Evolutionary conservation across 2,329 filamentous ascomycete genomes (phyloP).

Genomic region (Fonsecaea erecta): DNA sequence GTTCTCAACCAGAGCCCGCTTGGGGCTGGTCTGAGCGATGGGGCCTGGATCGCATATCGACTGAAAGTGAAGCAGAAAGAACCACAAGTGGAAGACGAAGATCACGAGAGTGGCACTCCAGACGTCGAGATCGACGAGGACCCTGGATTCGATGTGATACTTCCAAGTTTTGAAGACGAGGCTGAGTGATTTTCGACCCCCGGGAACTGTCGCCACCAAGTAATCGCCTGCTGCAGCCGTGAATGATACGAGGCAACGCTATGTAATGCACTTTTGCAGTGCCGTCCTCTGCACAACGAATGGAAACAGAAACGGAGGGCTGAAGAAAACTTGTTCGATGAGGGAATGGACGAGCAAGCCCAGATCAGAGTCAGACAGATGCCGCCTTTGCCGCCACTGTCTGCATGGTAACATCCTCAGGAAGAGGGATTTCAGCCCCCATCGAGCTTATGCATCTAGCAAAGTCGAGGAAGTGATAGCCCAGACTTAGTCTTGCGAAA

Average conservation of each 20-base stretch:
- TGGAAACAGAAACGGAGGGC: neutral
- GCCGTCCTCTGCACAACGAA: neutral
- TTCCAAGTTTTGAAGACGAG: slow-evolving; percentile 42
- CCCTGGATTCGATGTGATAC: slow-evolving; percentile 39
- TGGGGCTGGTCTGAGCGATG: slow-evolving; percentile 48
- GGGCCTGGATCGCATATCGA: slow-evolving; percentile 48
- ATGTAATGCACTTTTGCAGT: neutral
- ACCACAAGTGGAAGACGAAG: slow-evolving; percentile 22
- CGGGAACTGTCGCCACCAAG: neutral
- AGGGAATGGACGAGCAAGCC: neutral
- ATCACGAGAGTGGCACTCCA: slow-evolving; percentile 28
- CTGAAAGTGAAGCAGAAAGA: slow-evolving; percentile 34
- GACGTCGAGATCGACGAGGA: slow-evolving; percentile 38
- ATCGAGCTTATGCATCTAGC: slow-evolving; percentile 21
- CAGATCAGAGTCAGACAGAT: slow-evolving; percentile 1
- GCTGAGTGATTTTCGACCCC: slow-evolving; percentile 23
- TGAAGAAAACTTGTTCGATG: neutral
- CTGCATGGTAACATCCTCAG: neutral
- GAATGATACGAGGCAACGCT: neutral
- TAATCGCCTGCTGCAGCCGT: neutral
- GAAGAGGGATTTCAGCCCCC: slow-evolving; percentile 20
- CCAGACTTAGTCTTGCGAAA: neutral
- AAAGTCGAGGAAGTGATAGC: neutral
- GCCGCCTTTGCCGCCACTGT: neutral
- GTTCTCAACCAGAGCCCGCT: slow-evolving; percentile 41